Evolutionary conservation across 805 yeast species (phyloP), one percentile per base, ranked within the genome.

Genomic region (Saturnispora dispora): DNA sequence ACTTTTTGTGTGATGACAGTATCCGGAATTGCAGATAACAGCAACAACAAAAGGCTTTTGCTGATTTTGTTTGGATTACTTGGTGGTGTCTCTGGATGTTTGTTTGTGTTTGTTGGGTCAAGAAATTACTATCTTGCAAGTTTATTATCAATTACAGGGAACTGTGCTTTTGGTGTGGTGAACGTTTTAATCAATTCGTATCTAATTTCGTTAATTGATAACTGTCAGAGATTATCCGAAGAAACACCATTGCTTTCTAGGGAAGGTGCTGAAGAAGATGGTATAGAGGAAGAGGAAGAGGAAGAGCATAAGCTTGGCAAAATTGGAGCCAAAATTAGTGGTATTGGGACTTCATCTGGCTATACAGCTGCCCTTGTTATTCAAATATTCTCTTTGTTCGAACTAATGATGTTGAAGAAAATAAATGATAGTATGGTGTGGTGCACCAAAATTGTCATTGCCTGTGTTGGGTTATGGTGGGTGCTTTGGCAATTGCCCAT

Each of bases 391-490:
- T 79, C 90, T 1, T 77, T 85, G 70, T 46, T 72, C 11, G 57
- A 82, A 40, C 60, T 68, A 11, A 37, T 64, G 11, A 18, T 11
- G n/a, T 46, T 57, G 3, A 52, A 52, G 23, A 28, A 37, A 27
- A 46, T 48, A 6, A 27, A 56, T 45, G 15, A 51, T 60, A 44
- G 58, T 54, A 45, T 65, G 11, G 58, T 67, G 7, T 62, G 58
- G 50, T 77, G 82, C 8, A 68, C 84, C 5, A 82, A 82, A 56
- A 61, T 75, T 25, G 88, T 85, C 0, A 74, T 85, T 17, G 69
- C 76, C 10, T 63, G 79, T 30, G 85, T 85, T 17, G 93, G 93
- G 1, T 25, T 77, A 1, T 85, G 93, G 91, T 86, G 95, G 95
- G 62, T 82, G 6, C 52, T 77, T 2, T 85, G 84, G 71, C 88